Evolutionary conservation across 2,329 filamentous ascomycete species (phyloP), one percentile per base, ranked within the genome.

Genomic region (Exophiala lecanii-corni): DNA sequence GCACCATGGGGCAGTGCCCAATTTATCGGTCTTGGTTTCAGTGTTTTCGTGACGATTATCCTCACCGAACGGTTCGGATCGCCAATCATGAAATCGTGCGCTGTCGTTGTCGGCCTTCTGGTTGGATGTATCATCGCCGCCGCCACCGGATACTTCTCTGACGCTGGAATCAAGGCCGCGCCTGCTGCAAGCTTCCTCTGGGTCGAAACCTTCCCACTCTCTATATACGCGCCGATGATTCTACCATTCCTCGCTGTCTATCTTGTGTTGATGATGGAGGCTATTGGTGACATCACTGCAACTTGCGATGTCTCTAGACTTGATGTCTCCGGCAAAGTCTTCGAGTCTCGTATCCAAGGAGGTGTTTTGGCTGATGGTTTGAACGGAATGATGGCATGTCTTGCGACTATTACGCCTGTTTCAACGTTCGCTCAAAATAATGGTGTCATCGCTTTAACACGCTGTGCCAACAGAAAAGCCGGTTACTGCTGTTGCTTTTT

Each of bases 361-460:
- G 80, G 81, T 37, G 76, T 84, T 5, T 66, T 84, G 1, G 79
- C 79, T 1, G 81, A 84, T 54, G 79, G 80, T 0, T 57, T 84
- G 15, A 81, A 79, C 53, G 78, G 79, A 48, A 64, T 83, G 34
- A 54, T 84, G 26, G 75, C 75, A 19, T 78, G 75, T 1, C 72
- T 84, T 20, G 78, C 74, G 58, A 84, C 81, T 5, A 81, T 82
- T 49, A 79, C 77, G 0, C 79, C 81, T 4, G 81, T 84, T 77
- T 76, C 74, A 2, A 78, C 75, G 0, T 82, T 83, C 53, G 79
- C 81, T 0, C 79, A 81, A 54, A 83, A 84, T 63, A 83, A 83
- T 58, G 80, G 79, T 49, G 80, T 82, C 43, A 83, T 83, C 40
- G 75, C 78, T 0, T 63, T 84, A 28, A 84, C 81, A 0, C 73